Evolutionary conservation across 805 yeast species (phyloP), one percentile per base, ranked within the genome.

Genomic region (Spathaspora hagerdaliae): DNA sequence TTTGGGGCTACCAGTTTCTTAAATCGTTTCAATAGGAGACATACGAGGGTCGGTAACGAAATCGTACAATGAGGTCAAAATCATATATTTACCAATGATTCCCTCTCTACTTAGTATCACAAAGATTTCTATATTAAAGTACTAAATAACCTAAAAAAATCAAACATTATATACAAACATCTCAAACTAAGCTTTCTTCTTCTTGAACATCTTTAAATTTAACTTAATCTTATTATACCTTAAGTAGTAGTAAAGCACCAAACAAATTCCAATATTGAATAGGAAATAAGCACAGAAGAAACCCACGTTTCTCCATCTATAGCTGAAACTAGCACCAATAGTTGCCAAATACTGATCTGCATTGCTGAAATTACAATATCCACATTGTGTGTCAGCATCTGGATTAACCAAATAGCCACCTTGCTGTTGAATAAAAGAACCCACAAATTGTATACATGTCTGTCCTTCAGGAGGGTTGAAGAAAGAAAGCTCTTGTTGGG

Each of bases 231-330:
- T 48, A 31, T 40, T 48, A 38, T 48, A 48, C 34, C 51, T 38
- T 31, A 48, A 29, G 9, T 32, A 27, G 14, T 48, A 44, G 19
- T 48, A 48, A 32, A 48, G 43, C 13, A 44, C 36, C 31, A 48
- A 35, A 34, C 48, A 45, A n/a, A 41, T 14, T 26, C 33, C 32
- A 12, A 42, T 27, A 36, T 83, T 82, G 71, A 82, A 80, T 34
- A 66, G 48, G 43, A 80, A 72, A 65, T 75, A 83, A 37, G 70
- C 82, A 72, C 79, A 77, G 55, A 73, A 71, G 54, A 83, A 69
- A 24, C 89, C 88, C 49, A 83, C 65, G 51, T 83, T 80, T 65
- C 88, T 76, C 88, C 88, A 84, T 36, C 81, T 65, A 47, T 77
- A 56, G 38, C 60, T 45, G 61, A 68, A 81, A n/a, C 63, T 57